Evolutionary conservation across 2,329 filamentous ascomycete species (phyloP).

Genomic region (Ustilaginoidea virens): DNA sequence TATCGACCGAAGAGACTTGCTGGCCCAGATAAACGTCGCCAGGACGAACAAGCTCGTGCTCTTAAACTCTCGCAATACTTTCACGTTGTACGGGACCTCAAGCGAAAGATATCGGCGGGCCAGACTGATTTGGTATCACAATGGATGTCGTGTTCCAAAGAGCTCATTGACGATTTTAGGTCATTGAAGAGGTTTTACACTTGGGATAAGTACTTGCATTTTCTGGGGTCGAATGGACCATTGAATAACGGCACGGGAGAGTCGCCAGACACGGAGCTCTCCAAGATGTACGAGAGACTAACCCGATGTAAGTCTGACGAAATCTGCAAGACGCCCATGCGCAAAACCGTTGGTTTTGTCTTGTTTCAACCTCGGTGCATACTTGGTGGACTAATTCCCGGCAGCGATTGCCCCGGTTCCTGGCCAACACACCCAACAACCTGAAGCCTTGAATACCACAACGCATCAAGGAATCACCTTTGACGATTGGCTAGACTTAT

Average conservation of each 20-base stretch:
- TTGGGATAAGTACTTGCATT: conserved; percentile 49
- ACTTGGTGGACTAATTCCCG: not conserved
- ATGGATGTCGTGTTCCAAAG: conserved; percentile 45
- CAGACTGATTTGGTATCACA: conserved; percentile 25
- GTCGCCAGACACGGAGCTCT: conserved; percentile 27
- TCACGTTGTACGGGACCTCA: conserved; percentile 26
- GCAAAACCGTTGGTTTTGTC: too few relatives aligned
- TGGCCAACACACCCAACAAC: conserved; percentile 4
- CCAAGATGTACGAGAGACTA: conserved; percentile 40
- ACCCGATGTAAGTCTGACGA: conserved; percentile 35
- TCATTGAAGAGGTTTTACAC: conserved; percentile 49
- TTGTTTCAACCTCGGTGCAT: not conserved
- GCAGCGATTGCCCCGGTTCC: conserved; percentile 6
- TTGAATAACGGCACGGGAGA: conserved; percentile 8
- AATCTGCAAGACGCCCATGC: too few relatives aligned
- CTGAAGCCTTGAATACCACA: conserved; percentile 2
- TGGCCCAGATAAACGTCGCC: conserved; percentile 25
- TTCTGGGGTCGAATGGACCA: conserved; percentile 26
- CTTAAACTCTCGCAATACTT: conserved; percentile 25
- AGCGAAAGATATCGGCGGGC: conserved; percentile 24
- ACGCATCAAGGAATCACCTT: conserved; percentile 67
- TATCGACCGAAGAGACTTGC: conserved; percentile 31
- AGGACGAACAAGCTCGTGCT: conserved; percentile 27
- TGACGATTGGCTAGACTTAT: conserved; percentile 74
- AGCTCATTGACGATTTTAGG: conserved; percentile 47